Evolutionary conservation across 768 basidiomycete species (phyloP).

Genomic region (Lactifluus echinatus): DNA sequence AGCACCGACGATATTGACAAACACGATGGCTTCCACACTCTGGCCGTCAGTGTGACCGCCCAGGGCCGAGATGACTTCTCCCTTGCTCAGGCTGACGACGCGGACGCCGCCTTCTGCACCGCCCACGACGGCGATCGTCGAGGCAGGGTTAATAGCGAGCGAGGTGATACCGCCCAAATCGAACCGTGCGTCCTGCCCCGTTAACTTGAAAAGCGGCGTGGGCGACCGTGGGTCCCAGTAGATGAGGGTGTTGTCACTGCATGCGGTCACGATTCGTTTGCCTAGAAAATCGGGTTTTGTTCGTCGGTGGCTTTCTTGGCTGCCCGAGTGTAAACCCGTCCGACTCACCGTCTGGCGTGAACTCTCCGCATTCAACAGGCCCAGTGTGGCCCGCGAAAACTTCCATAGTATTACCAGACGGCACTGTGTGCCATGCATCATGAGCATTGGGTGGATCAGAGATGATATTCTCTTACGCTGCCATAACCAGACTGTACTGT

Average conservation of each 20-base stretch:
- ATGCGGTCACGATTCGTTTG: constrained; percentile 83
- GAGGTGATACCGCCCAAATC: constrained; percentile 79
- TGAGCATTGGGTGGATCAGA: not conserved
- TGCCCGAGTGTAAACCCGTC: not conserved
- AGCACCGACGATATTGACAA: constrained; percentile 65
- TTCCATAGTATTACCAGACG: constrained; percentile 90
- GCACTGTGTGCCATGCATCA: constrained; percentile 52
- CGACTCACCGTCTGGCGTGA: constrained; percentile 75
- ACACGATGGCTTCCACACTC: constrained; percentile 80
- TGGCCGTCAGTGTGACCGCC: constrained; percentile 82
- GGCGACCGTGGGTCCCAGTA: constrained; percentile 87
- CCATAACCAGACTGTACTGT: constrained; percentile 95
- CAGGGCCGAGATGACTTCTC: constrained; percentile 68
- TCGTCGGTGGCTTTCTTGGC: not conserved
- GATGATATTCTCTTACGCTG: constrained; percentile 54
- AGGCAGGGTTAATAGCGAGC: constrained; percentile 74
- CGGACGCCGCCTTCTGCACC: constrained; percentile 80
- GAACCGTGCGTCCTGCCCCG: constrained; percentile 62
- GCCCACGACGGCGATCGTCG: constrained; percentile 87
- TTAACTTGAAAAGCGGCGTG: constrained; percentile 74
- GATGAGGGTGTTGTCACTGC: constrained; percentile 71
- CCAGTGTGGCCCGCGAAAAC: constrained; percentile 89
- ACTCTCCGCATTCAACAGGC: constrained; percentile 77
- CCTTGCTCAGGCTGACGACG: constrained; percentile 79
- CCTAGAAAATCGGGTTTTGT: constrained; percentile 35